Conservation (phyloP, 1,284 basidiomycete genomes). For the Fistulinella staudtii region DNA sequence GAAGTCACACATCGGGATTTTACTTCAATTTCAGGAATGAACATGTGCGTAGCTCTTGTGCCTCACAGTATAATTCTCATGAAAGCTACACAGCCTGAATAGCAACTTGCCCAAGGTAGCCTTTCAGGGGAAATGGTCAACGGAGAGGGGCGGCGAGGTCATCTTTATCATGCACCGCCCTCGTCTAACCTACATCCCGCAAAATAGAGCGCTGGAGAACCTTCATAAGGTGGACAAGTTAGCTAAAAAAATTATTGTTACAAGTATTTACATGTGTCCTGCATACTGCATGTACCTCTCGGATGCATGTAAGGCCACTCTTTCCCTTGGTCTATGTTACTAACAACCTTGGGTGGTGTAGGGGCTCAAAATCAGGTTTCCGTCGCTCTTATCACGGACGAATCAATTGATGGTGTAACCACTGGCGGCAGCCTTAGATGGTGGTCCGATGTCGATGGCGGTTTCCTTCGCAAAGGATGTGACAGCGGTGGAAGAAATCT, state of each 20-base stretch:
- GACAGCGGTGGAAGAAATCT: slow-evolving; percentile 6
- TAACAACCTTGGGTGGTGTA: background rate
- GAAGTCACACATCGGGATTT: slow-evolving; percentile 7
- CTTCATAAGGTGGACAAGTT: slow-evolving; percentile 15
- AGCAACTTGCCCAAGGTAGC: background rate
- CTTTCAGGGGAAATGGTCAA: slow-evolving; percentile 12
- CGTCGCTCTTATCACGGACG: slow-evolving; percentile 11
- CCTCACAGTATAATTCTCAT: background rate
- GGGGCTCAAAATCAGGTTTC: slow-evolving; percentile 4
- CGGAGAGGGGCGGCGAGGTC: slow-evolving; percentile 11
- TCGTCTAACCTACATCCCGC: slow-evolving; percentile 7
- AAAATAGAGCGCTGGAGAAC: slow-evolving; percentile 3
- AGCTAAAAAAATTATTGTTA: slow-evolving; percentile 15
- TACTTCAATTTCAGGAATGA: background rate
- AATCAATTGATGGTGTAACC: background rate
- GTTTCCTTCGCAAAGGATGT: slow-evolving; percentile 19
- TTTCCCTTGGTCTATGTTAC: too few species aligned
- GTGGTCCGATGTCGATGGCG: slow-evolving; percentile 13
- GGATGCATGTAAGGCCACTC: slow-evolving; percentile 8
- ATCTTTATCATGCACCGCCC: slow-evolving; percentile 20
- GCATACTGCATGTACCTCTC: slow-evolving; percentile 22
- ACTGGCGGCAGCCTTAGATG: slow-evolving; percentile 2
- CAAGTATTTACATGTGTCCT: slow-evolving; percentile 14
- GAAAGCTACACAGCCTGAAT: too few species aligned
- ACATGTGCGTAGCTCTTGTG: slow-evolving; percentile 2